Percentiles rank a stretch among this genome's conserved stretches.
Conservation (phyloP, 495 filamentous ascomycete genomes). For the Penicillium diatomitis region DNA sequence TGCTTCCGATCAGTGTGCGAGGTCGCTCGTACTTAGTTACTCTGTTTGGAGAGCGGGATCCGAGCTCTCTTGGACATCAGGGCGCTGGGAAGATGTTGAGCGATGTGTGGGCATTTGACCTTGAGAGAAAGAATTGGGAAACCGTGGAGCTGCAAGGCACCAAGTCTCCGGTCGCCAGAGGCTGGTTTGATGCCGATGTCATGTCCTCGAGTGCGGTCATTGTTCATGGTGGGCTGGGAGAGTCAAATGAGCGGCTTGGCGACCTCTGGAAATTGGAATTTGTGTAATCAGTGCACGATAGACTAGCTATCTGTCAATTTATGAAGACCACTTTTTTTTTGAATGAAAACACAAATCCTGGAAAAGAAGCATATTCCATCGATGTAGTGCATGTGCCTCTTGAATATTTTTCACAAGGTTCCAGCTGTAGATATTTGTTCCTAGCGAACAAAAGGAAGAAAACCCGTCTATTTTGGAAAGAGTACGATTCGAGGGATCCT, state of each 20-base stretch:
- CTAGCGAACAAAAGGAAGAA: too few species aligned
- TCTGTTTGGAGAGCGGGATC: constrained; percentile 57
- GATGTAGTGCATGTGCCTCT: too few species aligned
- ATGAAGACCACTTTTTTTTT: too few species aligned
- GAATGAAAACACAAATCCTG: too few species aligned
- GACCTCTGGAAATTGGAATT: constrained; percentile 37
- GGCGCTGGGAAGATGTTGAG: constrained; percentile 58
- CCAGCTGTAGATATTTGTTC: too few species aligned
- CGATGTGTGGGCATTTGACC: constrained; percentile 69
- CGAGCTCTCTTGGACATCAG: constrained; percentile 52
- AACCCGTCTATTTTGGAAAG: too few species aligned
- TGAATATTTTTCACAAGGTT: too few species aligned
- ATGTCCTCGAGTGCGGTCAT: constrained; percentile 19
- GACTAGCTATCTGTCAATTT: too few species aligned
- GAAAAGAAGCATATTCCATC: too few species aligned
- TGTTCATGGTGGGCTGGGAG: constrained; percentile 38
- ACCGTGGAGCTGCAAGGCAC: constrained; percentile 41
- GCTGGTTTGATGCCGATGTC: constrained; percentile 39
- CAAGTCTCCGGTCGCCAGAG: constrained; percentile 28
- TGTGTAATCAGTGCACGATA: not conserved
- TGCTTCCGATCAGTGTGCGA: constrained; percentile 38
- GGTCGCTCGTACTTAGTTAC: constrained; percentile 54
- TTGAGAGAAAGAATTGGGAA: constrained; percentile 43
- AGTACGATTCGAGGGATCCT: too few species aligned
- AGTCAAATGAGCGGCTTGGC: constrained; percentile 35